These are phyloP conservation scores for Ramaria rubella DNA, from an alignment of 768 basidiomycete genomes.

Conservation along the genomic window DNA sequence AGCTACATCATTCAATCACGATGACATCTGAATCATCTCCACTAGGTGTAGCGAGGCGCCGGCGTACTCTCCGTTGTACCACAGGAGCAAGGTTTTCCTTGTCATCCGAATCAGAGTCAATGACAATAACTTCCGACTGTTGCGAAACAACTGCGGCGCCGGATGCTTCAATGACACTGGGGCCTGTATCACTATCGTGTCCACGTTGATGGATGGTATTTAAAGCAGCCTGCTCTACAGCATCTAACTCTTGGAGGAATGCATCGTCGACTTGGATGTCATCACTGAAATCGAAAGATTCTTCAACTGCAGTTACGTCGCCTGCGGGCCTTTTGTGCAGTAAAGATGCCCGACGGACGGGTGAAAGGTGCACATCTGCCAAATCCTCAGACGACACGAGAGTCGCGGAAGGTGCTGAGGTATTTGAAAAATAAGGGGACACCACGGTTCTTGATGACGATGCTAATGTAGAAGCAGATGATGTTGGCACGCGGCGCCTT, in stretches of 20 bases:
- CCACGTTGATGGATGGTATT: conserved; percentile 20
- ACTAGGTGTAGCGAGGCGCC: conserved; percentile 26
- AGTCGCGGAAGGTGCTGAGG: not conserved
- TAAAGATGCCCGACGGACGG: not conserved
- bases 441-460: not conserved
- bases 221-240: conserved; percentile 25
- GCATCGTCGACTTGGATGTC: conserved; percentile 3
- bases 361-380: not conserved
- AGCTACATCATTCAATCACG: conserved; percentile 33
- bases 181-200: conserved; percentile 13
- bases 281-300: not conserved
- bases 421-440: conserved; percentile 1
- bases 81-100: conserved; percentile 54
- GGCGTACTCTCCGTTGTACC: conserved; percentile 43
- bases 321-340: not conserved
- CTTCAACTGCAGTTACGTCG: conserved; percentile 1
- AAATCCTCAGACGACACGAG: not conserved
- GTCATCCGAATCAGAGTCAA: conserved; percentile 47
- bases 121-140: conserved; percentile 32
- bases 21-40: conserved; percentile 12
- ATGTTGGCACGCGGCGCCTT: conserved; percentile 32
- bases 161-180: conserved; percentile 14
- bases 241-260: conserved; percentile 35
- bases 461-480: conserved; percentile 8
- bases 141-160: conserved; percentile 16